phyloP scores from a whole-genome alignment of 2,329 filamentous ascomycete species.

The Pyrenophora graminea region DNA sequence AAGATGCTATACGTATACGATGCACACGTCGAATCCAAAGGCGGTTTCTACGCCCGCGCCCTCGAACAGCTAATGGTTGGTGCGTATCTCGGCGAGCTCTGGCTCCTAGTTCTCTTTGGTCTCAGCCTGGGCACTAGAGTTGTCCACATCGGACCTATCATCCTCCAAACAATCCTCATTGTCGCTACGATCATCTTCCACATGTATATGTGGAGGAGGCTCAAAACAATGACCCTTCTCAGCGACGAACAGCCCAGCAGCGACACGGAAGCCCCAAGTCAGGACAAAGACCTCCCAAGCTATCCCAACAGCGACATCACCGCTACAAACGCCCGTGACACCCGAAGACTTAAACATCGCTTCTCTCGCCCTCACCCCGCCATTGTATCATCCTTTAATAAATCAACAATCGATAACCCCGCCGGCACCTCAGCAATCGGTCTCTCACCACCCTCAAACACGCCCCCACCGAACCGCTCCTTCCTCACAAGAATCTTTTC shows the following conservation, averaged over 20 bases:
- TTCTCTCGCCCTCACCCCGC: background rate
- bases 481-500: slow-evolving; percentile 9
- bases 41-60: slow-evolving; percentile 52
- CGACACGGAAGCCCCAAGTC: slow-evolving; percentile 8
- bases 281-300: slow-evolving; percentile 17
- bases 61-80: slow-evolving; percentile 54
- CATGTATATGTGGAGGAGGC: slow-evolving; percentile 37
- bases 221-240: slow-evolving; percentile 37
- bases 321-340: too few relatives aligned
- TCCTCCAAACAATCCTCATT: slow-evolving; percentile 49
- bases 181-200: slow-evolving; percentile 49
- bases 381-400: too few relatives aligned
- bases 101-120: slow-evolving; percentile 53
- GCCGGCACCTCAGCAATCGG: too few relatives aligned
- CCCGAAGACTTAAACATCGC: too few relatives aligned
- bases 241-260: slow-evolving; percentile 29
- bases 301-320: slow-evolving; percentile 1
- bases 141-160: slow-evolving; percentile 47
- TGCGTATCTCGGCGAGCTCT: slow-evolving; percentile 53
- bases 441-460: too few relatives aligned
- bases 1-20: slow-evolving; percentile 56
- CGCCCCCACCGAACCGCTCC: background rate
- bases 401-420: too few relatives aligned
- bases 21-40: slow-evolving; percentile 53
- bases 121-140: slow-evolving; percentile 42